Percentiles rank a stretch among this genome's conserved stretches.
Evolutionary conservation across 164 flowering plant genomes (phyloP).

Genomic region (Macadamia integrifolia): DNA sequence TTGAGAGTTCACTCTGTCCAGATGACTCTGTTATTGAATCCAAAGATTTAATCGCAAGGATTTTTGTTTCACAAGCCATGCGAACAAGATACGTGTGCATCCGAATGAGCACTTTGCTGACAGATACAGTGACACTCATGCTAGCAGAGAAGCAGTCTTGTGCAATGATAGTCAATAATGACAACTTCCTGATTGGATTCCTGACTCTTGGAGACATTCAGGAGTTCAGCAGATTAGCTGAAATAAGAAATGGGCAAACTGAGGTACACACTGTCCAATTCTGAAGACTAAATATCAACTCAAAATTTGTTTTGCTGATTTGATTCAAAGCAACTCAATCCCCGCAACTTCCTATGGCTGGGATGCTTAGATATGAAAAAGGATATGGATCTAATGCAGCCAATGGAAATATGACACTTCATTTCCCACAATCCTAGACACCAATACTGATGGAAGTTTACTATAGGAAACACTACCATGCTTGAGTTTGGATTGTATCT

Average conservation of each 20-base stretch:
- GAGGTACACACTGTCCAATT: conserved; percentile 33
- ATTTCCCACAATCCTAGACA: neutral
- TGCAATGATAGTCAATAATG: conserved; percentile 64
- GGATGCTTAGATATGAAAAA: no score
- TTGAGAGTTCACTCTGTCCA: conserved; percentile 70
- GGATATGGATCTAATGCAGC: neutral
- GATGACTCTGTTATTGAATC: conserved; percentile 33
- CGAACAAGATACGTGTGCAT: conserved; percentile 58
- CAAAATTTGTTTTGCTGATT: neutral
- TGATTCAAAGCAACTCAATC: neutral
- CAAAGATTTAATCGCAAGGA: conserved; percentile 34
- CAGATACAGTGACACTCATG: conserved; percentile 71
- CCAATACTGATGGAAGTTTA: no score
- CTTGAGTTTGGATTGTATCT: neutral
- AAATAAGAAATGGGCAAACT: conserved; percentile 20
- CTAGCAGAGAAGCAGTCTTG: conserved; percentile 71
- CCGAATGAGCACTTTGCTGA: conserved; percentile 42
- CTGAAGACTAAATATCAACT: neutral
- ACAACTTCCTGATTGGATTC: conserved; percentile 41
- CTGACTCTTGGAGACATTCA: conserved; percentile 66
- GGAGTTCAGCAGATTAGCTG: conserved; percentile 42
- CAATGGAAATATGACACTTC: neutral
- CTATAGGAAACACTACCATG: neutral
- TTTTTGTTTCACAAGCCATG: conserved; percentile 83
- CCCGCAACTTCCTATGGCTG: no score